Evolutionary conservation across 202 grass and related monocot genomes (phyloP), one percentile per base, ranked within the genome.

Genomic region (Cymbopogon flexuosus): DNA sequence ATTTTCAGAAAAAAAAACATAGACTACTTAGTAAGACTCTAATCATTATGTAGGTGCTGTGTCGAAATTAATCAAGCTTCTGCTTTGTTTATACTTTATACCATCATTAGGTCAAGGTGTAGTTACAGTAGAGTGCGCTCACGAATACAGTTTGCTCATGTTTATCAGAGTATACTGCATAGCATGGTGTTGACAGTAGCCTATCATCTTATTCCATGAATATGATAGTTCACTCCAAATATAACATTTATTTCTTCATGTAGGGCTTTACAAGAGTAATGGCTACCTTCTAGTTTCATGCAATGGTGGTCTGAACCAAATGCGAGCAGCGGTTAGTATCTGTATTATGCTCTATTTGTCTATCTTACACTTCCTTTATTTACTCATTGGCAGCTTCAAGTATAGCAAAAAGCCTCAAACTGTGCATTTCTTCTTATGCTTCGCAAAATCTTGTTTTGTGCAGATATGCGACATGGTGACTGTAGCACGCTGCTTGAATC

Each of bases 381-480:
- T 36, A 68, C 60, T 46, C 42, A 78, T 54, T 12, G 8, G 4
- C 10, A 59, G 36, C 62, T 74, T 68, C 24, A 68, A 35, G 1
- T 75, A 88, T n/a, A 74, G 42, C n/a, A 47, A 68, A 42, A 68
- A 35, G 43, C 11, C 9, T 71, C 68, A 16, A 79, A 41, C 39
- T 87, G 5, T 64, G 13, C 23, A 75, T 68, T 75, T 37, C 66
- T 65, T 27, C n/a, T n/a, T 68, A 70, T 81, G 41, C 42, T 69
- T 56, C 57, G 22, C 30, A 18, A 71, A 81, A 79, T 30, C 18
- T 85, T 88, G 12, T 23, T 86, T 80, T 52, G 68, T 89, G 78
- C 80, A 98, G 95, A 98, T 98, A 77, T 95, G 92, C 13, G 90
- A 98, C 75, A 98, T 98, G 92, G 92, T 98, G 59, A 89, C 92